Conservation (phyloP, 495 filamentous ascomycete species). For the Penicillium crystallinum region DNA sequence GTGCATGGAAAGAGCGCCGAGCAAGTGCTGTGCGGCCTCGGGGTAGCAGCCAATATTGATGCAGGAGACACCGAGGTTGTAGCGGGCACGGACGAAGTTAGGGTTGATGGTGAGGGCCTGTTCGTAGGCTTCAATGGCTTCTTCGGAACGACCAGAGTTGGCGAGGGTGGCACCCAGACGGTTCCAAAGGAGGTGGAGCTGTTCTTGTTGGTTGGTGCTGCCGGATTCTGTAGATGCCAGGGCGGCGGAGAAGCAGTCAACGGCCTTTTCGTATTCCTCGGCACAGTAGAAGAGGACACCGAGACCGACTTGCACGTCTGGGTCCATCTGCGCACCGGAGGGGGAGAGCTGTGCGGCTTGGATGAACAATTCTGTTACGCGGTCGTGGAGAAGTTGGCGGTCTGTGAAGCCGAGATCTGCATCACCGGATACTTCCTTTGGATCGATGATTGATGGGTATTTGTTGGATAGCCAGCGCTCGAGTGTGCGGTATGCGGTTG, state of each 20-base stretch:
- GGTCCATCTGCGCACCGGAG: constrained; percentile 85
- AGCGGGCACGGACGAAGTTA: constrained; percentile 94
- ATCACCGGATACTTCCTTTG: constrained; percentile 59
- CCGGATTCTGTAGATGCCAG: constrained; percentile 77
- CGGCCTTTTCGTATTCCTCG: constrained; percentile 96
- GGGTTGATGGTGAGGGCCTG: constrained; percentile 80
- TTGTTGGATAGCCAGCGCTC: constrained; percentile 94
- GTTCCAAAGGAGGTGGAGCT: constrained; percentile 96
- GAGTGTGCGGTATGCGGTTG: constrained; percentile 89
- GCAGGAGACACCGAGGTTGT: constrained; percentile 93
- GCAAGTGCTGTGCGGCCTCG: constrained; percentile 90
- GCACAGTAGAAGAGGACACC: constrained; percentile 97
- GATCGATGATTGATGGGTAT: constrained; percentile 74
- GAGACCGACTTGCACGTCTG: constrained; percentile 94
- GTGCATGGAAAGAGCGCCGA: constrained; percentile 94
- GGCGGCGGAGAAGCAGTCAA: constrained; percentile 94
- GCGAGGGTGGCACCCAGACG: constrained; percentile 92
- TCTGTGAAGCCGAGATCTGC: constrained; percentile 87
- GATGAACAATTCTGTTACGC: constrained; percentile 86
- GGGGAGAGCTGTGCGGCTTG: constrained; percentile 86
- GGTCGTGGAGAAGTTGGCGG: constrained; percentile 81
- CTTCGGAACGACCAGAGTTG: constrained; percentile 86
- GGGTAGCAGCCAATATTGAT: constrained; percentile 96
- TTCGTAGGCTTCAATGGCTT: constrained; percentile 95
- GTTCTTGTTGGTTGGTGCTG: constrained; percentile 63